These are phyloP conservation scores for Botrytis deweyae DNA, from an alignment of 2,329 filamentous ascomycete species.

Conservation along the genomic window DNA sequence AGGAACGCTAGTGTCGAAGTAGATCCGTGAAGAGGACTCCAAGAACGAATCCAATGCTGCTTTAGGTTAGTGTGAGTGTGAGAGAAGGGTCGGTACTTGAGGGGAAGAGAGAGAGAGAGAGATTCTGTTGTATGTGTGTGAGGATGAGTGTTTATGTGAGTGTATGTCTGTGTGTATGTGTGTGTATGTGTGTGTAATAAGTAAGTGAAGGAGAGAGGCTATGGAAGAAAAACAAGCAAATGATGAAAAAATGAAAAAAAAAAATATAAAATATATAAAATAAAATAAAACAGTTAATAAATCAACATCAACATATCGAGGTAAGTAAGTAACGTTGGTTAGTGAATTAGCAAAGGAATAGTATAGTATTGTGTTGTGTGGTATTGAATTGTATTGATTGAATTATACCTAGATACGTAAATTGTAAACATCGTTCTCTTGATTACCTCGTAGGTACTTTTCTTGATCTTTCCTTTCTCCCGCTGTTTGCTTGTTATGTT, in stretches of 20 bases:
- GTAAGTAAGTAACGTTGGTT: background rate
- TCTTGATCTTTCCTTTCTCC: background rate
- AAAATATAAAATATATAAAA: background rate
- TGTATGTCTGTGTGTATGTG: too few relatives aligned
- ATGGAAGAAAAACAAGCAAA: background rate
- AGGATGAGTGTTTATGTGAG: too few relatives aligned
- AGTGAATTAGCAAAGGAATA: background rate
- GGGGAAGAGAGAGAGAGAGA: background rate
- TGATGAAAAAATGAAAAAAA: background rate
- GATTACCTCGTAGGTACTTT: background rate
- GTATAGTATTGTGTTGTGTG: background rate
- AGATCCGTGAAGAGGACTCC: conserved; percentile 11
- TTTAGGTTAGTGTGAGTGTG: conserved; percentile 9
- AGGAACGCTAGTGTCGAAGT: conserved; percentile 15
- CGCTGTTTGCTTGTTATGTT: background rate
- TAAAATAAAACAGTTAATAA: background rate
- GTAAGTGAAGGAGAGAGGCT: background rate
- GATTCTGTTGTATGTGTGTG: too few relatives aligned
- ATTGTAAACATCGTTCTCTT: background rate
- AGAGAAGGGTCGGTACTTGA: conserved; percentile 1
- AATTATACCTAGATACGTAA: background rate
- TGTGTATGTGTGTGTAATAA: too few relatives aligned
- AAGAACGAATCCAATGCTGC: conserved; percentile 14
- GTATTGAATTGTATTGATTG: background rate
- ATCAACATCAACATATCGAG: background rate